A percentile compares a stretch with the other conserved stretches of the same genome.
phyloP scores from a whole-genome alignment of 2,329 filamentous ascomycete genomes.

The Ophiocordyceps sinensis region DNA sequence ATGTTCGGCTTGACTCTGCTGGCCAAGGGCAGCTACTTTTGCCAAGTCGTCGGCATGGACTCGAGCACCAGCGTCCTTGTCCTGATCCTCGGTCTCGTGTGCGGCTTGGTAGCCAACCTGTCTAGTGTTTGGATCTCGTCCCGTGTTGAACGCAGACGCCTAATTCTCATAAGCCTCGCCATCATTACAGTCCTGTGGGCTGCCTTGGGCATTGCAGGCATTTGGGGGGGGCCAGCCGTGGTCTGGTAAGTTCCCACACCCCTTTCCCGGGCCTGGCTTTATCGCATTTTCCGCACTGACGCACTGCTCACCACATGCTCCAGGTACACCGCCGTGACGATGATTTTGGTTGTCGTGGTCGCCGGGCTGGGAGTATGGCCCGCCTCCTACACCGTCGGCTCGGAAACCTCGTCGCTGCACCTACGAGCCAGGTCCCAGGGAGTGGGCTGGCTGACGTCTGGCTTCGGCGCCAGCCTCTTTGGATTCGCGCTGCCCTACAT shows the following conservation, averaged over 20 bases:
- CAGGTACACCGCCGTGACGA: constrained; percentile 12
- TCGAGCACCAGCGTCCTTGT: constrained; percentile 22
- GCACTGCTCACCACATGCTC: background rate
- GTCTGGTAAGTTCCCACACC: constrained; percentile 5
- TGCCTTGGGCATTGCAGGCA: constrained; percentile 31
- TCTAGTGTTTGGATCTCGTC: constrained; percentile 27
- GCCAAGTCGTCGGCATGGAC: constrained; percentile 19
- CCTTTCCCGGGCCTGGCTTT: background rate
- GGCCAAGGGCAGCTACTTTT: constrained; percentile 25
- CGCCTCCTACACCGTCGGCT: constrained; percentile 23
- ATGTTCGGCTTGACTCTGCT: constrained; percentile 31
- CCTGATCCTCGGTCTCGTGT: constrained; percentile 28
- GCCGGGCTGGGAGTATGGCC: constrained; percentile 28
- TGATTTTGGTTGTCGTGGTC: constrained; percentile 29
- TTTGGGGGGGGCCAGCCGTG: constrained; percentile 10
- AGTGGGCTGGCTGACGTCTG: constrained; percentile 25
- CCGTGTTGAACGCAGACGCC: constrained; percentile 21
- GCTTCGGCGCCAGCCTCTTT: constrained; percentile 25
- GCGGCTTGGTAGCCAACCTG: constrained; percentile 29
- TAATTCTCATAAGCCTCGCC: constrained; percentile 20
- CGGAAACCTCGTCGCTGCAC: constrained; percentile 27
- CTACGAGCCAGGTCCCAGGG: constrained; percentile 28
- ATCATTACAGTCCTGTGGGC: constrained; percentile 23
- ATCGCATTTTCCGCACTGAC: background rate
- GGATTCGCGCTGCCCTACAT: constrained; percentile 33